Conservation (phyloP, 2,329 filamentous ascomycete species). For the Dactylellina sp. region DNA sequence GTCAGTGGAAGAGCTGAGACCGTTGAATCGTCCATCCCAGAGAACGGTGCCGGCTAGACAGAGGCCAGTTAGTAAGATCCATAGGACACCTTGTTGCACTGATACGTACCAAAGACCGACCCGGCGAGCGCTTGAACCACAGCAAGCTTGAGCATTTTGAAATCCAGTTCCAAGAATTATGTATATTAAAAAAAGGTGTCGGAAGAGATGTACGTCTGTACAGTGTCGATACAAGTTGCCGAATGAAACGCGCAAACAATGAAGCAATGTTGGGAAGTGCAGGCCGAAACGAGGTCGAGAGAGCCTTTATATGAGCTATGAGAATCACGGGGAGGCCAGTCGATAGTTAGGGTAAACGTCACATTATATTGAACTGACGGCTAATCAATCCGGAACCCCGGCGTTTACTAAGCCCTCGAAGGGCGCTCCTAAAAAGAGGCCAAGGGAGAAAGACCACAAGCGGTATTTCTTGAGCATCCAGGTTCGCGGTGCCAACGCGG, state of each 20-base stretch:
- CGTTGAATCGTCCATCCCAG: conserved; percentile 76
- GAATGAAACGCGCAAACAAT: conserved; percentile 1
- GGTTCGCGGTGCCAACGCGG: conserved; percentile 17
- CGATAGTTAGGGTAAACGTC: conserved; percentile 10
- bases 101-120: conserved; percentile 47
- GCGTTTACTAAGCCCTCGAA: conserved; percentile 9
- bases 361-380: conserved; percentile 40
- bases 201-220: conserved; percentile 11
- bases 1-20: conserved; percentile 68
- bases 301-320: conserved; percentile 43
- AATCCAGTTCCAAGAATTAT: conserved; percentile 52
- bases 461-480: background rate
- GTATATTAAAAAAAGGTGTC: no score
- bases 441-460: conserved; percentile 19
- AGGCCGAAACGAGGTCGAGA: conserved; percentile 23
- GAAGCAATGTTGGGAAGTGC: conserved; percentile 24
- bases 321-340: background rate
- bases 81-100: no score
- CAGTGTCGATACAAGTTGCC: conserved; percentile 1
- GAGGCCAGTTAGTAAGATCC: no score
- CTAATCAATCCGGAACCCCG: conserved; percentile 55
- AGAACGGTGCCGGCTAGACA: conserved; percentile 65
- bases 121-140: conserved; percentile 54
- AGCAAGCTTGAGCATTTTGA: conserved; percentile 56
- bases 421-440: background rate